phyloP scores from a whole-genome alignment of 1,139 yeast species.

The Yamadazyma jaroonii region DNA sequence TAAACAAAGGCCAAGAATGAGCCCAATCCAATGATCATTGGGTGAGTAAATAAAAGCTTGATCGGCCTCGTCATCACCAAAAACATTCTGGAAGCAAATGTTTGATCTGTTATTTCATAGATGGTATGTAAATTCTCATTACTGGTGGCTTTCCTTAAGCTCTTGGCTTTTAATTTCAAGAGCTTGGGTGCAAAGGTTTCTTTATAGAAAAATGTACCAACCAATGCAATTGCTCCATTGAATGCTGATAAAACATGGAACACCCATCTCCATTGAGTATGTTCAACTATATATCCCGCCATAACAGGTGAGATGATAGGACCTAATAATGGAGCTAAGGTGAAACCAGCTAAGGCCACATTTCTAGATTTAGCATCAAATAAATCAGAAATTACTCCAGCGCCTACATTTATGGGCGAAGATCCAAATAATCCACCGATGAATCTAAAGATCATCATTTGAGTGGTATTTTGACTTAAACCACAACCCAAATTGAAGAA shows the following conservation, averaged over 20 bases:
- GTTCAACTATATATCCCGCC: conserved; percentile 53
- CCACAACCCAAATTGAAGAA: conserved; percentile 42
- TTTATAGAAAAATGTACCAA: conserved; percentile 32
- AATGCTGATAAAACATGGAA: conserved; percentile 41
- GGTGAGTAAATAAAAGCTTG: conserved; percentile 40
- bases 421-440: conserved; percentile 42
- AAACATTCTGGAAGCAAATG: conserved; percentile 27
- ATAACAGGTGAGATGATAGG: conserved; percentile 62
- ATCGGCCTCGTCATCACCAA: conserved; percentile 40
- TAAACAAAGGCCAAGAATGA: conserved; percentile 47
- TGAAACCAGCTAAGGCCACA: conserved; percentile 40
- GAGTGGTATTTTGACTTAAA: conserved; percentile 35
- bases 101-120: conserved; percentile 40
- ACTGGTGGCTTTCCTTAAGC: conserved; percentile 34
- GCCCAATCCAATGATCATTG: conserved; percentile 45
- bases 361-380: conserved; percentile 38
- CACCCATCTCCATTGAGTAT: conserved; percentile 45
- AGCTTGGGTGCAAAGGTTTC: conserved; percentile 44
- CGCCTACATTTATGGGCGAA: conserved; percentile 43
- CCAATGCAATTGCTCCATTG: conserved; percentile 37
- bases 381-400: conserved; percentile 40
- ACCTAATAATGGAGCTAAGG: conserved; percentile 51
- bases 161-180: conserved; percentile 29
- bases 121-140: conserved; percentile 41
- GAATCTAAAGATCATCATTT: conserved; percentile 40